Conservation (phyloP, 345 rosid genomes). For the Bruguiera parviflora region DNA sequence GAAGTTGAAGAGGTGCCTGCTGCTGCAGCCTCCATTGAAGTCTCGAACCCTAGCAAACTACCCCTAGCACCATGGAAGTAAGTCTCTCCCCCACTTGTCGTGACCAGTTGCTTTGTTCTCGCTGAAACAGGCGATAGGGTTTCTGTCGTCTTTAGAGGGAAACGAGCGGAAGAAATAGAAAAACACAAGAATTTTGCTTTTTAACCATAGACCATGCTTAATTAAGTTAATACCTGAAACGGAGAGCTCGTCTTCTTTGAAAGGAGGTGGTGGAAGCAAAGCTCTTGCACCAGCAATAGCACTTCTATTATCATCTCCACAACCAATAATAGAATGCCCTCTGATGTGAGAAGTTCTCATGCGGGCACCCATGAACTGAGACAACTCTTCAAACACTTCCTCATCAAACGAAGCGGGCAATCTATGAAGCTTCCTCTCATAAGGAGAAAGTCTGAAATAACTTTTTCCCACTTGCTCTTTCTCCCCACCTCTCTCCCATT, state of each 20-base stretch:
- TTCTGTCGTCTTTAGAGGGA: background rate
- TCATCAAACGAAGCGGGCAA: constrained; percentile 98
- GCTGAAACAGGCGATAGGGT: constrained; percentile 29
- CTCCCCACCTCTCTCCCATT: constrained; percentile 88
- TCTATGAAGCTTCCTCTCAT: constrained; percentile 74
- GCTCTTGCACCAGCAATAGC: constrained; percentile 24
- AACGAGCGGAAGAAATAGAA: background rate
- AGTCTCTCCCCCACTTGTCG: constrained; percentile 45
- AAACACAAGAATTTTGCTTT: background rate
- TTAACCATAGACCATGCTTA: background rate
- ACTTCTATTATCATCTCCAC: constrained; percentile 31
- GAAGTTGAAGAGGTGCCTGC: constrained; percentile 31
- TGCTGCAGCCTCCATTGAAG: constrained; percentile 30
- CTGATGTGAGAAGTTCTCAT: constrained; percentile 55
- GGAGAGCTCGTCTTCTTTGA: constrained; percentile 50
- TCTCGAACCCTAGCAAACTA: constrained; percentile 50
- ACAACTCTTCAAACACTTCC: constrained; percentile 85
- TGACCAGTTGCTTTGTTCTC: constrained; percentile 56
- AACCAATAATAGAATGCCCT: constrained; percentile 19
- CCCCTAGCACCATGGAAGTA: constrained; percentile 37
- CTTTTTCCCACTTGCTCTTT: constrained; percentile 77
- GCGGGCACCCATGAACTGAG: constrained; percentile 90
- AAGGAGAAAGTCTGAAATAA: constrained; percentile 92
- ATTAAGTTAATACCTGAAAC: constrained; percentile 31
- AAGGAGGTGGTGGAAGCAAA: constrained; percentile 61